phyloP scores from a whole-genome alignment of 2,329 filamentous ascomycete genomes.

The Aureobasidium sp. region DNA sequence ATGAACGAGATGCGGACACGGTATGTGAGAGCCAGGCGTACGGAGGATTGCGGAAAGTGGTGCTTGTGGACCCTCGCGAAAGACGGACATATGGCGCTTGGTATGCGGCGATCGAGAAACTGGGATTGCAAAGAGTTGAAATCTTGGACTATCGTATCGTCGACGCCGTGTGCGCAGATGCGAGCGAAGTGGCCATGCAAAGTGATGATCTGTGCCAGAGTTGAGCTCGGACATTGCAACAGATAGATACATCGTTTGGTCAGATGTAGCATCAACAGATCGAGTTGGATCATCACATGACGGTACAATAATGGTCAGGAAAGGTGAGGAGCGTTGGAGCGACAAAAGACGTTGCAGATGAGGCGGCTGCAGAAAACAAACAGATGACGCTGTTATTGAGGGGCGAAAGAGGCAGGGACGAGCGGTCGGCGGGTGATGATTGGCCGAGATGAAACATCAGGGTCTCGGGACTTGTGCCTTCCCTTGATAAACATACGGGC shows the following conservation, averaged over 20 bases:
- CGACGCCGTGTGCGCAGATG: background rate
- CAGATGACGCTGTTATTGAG: background rate
- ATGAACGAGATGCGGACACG: constrained; percentile 19
- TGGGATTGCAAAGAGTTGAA: constrained; percentile 5
- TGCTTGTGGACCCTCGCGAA: constrained; percentile 28
- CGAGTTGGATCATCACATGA: background rate
- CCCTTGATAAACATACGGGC: too few relatives aligned
- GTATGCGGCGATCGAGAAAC: background rate
- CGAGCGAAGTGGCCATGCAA: background rate
- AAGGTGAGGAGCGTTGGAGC: background rate
- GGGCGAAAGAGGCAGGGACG: background rate
- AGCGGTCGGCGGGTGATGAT: background rate
- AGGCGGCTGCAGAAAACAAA: background rate
- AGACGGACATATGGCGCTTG: background rate
- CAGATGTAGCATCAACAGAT: too few relatives aligned
- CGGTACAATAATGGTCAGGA: background rate
- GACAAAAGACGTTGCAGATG: background rate
- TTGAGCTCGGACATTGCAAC: background rate
- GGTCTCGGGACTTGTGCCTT: background rate
- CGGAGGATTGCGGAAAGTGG: constrained; percentile 26
- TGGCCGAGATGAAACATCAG: constrained; percentile 1
- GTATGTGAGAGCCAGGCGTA: constrained; percentile 30
- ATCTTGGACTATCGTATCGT: constrained; percentile 7
- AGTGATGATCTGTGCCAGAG: background rate
- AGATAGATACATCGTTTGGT: background rate